Percentiles rank a stretch among this genome's conserved stretches.
Evolutionary conservation across 768 basidiomycete species (phyloP).

Genomic region (Dacryopinax spathularia): DNA sequence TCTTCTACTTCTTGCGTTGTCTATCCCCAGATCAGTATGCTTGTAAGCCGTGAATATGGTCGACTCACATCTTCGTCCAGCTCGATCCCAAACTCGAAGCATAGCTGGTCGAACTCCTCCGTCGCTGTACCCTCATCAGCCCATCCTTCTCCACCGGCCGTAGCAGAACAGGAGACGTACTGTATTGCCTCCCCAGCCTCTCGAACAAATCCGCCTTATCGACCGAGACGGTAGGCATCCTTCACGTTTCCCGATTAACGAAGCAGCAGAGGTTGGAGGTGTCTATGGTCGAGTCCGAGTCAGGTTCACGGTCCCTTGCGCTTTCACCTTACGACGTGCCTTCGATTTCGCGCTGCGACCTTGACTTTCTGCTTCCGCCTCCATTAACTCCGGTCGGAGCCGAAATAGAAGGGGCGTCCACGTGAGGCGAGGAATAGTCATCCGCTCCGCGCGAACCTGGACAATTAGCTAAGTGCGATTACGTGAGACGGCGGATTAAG

Average conservation of each 20-base stretch:
- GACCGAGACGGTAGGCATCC: slow-evolving; percentile 88
- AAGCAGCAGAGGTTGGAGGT: neutral
- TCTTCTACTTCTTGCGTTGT: slow-evolving; percentile 80
- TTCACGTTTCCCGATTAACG: neutral
- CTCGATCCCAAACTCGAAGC: slow-evolving; percentile 96
- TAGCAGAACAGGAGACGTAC: slow-evolving; percentile 30
- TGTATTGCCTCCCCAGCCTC: slow-evolving; percentile 66
- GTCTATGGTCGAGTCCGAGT: neutral
- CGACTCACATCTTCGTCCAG: slow-evolving; percentile 86
- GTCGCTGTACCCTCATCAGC: slow-evolving; percentile 42
- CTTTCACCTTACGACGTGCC: neutral
- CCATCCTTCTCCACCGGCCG: slow-evolving; percentile 9
- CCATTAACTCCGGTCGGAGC: neutral
- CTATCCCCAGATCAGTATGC: slow-evolving; percentile 28
- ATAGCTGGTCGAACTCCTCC: slow-evolving; percentile 86
- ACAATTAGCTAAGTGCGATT: too few relatives aligned
- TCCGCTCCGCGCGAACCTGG: neutral
- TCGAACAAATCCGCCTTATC: slow-evolving; percentile 92
- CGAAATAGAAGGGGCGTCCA: neutral
- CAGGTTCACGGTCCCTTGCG: neutral
- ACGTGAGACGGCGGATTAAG: too few relatives aligned
- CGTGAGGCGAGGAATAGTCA: neutral
- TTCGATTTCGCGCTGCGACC: neutral
- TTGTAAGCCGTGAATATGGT: neutral
- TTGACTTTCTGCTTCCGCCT: slow-evolving; percentile 2